Evolutionary conservation across 495 filamentous ascomycete genomes (phyloP).

Genomic region (Aspergillus campestris): DNA sequence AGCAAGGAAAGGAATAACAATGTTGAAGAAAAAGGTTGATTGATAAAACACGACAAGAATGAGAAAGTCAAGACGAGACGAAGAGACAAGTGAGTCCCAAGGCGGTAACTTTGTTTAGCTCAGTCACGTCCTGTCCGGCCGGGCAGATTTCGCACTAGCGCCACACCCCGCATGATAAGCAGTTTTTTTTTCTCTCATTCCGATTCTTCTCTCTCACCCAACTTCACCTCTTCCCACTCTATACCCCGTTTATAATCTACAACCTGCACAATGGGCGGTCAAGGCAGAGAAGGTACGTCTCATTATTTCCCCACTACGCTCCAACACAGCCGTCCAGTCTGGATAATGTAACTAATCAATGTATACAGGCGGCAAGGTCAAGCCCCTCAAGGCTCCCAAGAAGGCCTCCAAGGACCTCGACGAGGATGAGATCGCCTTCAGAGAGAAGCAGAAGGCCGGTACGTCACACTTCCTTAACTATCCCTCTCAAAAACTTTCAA

Average conservation of each 20-base stretch:
- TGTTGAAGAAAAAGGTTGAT: too few species aligned
- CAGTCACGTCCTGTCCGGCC: neutral
- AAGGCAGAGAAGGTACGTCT: constrained; percentile 54
- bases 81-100: neutral
- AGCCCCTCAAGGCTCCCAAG: constrained; percentile 75
- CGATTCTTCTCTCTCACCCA: neutral
- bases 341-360: constrained; percentile 1
- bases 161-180: constrained; percentile 12
- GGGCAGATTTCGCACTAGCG: constrained; percentile 8
- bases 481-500: too few species aligned
- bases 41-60: too few species aligned
- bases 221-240: neutral
- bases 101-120: constrained; percentile 4
- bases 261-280: constrained; percentile 51
- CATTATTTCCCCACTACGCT: neutral
- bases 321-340: neutral
- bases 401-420: constrained; percentile 68
- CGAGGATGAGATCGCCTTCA: constrained; percentile 67
- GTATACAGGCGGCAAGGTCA: constrained; percentile 66
- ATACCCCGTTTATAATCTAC: constrained; percentile 15
- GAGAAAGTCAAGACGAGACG: too few species aligned
- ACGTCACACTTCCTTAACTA: too few species aligned
- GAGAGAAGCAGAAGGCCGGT: constrained; percentile 68
- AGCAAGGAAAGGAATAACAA: too few species aligned
- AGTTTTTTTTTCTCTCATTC: constrained; percentile 8